Base-by-base conservation (phyloP, 176 grass and related monocot species). In the Oryza glaberrima region DNA sequence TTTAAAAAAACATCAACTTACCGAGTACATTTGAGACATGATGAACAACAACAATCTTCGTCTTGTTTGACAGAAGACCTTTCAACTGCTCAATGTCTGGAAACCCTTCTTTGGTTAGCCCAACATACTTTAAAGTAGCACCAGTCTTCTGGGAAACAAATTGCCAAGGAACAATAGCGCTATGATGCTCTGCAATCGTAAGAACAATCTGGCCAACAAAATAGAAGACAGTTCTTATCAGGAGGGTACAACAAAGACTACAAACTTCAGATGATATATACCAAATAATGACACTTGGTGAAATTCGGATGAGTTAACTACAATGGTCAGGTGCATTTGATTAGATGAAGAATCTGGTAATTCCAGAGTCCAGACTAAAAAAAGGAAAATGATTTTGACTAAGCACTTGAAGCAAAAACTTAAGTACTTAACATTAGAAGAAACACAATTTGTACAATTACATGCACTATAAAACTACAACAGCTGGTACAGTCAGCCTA, bases 141-240 rank as follows among this genome's bases (percentile, higher is more conserved):
- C 96, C 91, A 64, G 91, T 92, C 88, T 90, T 98, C 81, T 95
- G 81, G 64, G 89, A 77, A 71, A 95, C 86, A 85, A 92, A 71
- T 98, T 98, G 93, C 96, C 93, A 95, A 58, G 96, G 93, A 74
- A 95, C 91, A 34, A 94, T 98, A 52, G 93, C 88, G 65, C 96
- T 98, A 83, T 95, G 93, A 93, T 95, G 93, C 76, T 98, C 93
- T 1, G 93, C 91, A 81, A 94, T 77, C 40, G 96, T 98, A 73
- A 98, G 86, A 58, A 98, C 26, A 83, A 98, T 90, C 93, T 94
- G 85, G 75, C 34, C 17, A 17, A 35, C 7, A 89, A 44, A 82
- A 82, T 60, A 81, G 20, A 12, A 60, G 44, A 73, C 13, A 73
- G 61, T 82, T 73, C 14, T 77, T 48, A 78, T 34, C 35, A 78